phyloP scores from a whole-genome alignment of 352 stramenopile species.

The Phytophthora parvispora region DNA sequence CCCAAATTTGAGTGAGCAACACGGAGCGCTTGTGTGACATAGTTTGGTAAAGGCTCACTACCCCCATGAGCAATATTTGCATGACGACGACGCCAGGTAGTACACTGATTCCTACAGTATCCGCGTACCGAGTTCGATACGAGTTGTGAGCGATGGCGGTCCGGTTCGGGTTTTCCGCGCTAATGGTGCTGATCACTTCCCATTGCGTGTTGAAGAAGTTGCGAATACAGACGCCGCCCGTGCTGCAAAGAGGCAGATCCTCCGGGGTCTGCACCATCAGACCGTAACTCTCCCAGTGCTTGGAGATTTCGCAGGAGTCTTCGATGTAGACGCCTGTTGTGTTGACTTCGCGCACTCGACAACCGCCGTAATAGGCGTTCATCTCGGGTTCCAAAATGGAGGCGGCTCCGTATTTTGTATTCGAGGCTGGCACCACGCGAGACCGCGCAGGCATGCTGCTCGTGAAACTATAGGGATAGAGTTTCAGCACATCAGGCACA shows the following conservation, averaged over 20 bases:
- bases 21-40: conserved; percentile 38
- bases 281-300: conserved; percentile 26
- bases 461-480: conserved; percentile 35
- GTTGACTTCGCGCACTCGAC: conserved; percentile 29
- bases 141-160: conserved; percentile 27
- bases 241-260: conserved; percentile 34
- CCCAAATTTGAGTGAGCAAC: conserved; percentile 40
- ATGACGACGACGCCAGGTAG: conserved; percentile 30
- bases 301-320: conserved; percentile 4
- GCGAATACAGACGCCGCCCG: conserved; percentile 21
- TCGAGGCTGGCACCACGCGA: conserved; percentile 1
- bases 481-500: conserved; percentile 23
- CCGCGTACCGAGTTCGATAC: conserved; percentile 26
- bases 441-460: conserved; percentile 15
- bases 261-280: conserved; percentile 32
- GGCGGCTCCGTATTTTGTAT: conserved; percentile 6
- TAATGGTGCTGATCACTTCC: conserved; percentile 25
- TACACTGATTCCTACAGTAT: conserved; percentile 21
- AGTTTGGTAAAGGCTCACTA: conserved; percentile 31
- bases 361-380: conserved; percentile 28
- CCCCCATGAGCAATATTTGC: conserved; percentile 31
- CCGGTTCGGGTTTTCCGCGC: conserved; percentile 2
- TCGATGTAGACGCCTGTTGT: conserved; percentile 30
- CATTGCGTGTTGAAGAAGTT: conserved; percentile 36
- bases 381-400: conserved; percentile 18